Evolutionary conservation across 2,329 filamentous ascomycete species (phyloP), one percentile per base, ranked within the genome.

Genomic region (Colletotrichum lini): DNA sequence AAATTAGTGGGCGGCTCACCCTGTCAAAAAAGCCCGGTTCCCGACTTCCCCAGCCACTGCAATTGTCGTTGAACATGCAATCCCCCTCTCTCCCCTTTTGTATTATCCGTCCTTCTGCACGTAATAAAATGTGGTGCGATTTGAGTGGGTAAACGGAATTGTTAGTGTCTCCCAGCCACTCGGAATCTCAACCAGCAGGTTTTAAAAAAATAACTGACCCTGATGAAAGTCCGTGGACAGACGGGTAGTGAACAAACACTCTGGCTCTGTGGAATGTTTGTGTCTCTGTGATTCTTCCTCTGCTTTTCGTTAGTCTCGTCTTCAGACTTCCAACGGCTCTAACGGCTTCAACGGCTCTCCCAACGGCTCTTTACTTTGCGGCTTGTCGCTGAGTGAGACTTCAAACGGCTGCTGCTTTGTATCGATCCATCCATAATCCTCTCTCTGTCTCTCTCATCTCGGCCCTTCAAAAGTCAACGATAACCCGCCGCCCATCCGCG

Each of bases 131-230:
- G 60, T 63, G 60, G 60, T 63, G 60, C 60, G 47, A 63, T 45
- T 45, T 63, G 38, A 63, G 60, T 63, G 60, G 60, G 45, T 40
- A 23, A 30, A 4, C 21, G 60, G 35, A 63, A 42, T 63, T 53
- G 60, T 63, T 63, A 44, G 60, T 63, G 60, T 23, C 15, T 63
- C 60, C 60, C 60, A 63, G 60, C 60, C 60, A 63, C 60, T 63
- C 26, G 49, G 60, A 63, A 63, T 53, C 38, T 44, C 23, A 18
- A 8, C 15, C 9, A 44, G 26, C 30, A 12, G 21, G 26, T 42
- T 38, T 42, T 23, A 42, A 10, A 42, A 42, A 26, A 44, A 15
- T 49, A 26, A 26, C 15, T 4, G 45, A 21, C 38, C 60, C 23
- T 63, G 47, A 53, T 63, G 60, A 53, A 35, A 26, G 60, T 21